A percentile compares a stretch with the other conserved stretches of the same genome.
phyloP scores from a whole-genome alignment of 1,139 yeast species.

The Candida tetrigidarum region DNA sequence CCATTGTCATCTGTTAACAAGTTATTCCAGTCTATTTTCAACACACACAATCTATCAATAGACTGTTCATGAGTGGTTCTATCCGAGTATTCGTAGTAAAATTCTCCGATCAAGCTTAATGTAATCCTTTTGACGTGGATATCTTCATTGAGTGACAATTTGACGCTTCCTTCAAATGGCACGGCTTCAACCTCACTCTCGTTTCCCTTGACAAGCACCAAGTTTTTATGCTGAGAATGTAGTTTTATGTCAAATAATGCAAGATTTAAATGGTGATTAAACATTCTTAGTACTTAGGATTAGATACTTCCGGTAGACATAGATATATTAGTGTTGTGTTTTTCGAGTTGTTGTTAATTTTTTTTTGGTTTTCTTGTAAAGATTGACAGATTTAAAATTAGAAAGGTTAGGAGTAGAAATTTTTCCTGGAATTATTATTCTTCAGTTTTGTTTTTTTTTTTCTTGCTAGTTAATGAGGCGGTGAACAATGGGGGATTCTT shows the following conservation, averaged over 20 bases:
- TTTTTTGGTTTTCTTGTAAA: too few species aligned
- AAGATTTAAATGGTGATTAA: slow-evolving; percentile 27
- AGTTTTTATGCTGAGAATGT: slow-evolving; percentile 56
- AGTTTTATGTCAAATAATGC: slow-evolving; percentile 43
- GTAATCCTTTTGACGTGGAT: slow-evolving; percentile 51
- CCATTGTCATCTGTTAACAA: slow-evolving; percentile 54
- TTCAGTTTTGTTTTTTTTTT: too few species aligned
- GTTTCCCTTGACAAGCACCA: slow-evolving; percentile 57
- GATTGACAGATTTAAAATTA: too few species aligned
- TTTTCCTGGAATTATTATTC: too few species aligned
- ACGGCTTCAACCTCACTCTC: slow-evolving; percentile 60
- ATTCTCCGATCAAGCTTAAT: slow-evolving; percentile 55
- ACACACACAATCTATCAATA: slow-evolving; percentile 50
- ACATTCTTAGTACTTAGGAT: too few species aligned
- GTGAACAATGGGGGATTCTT: too few species aligned
- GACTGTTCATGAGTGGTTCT: slow-evolving; percentile 47
- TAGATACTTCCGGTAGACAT: too few species aligned
- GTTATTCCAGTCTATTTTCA: slow-evolving; percentile 65
- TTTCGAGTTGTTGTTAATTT: too few species aligned
- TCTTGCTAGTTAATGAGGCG: too few species aligned
- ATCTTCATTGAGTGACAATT: slow-evolving; percentile 56
- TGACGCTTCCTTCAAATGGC: slow-evolving; percentile 58
- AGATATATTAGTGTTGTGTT: too few species aligned
- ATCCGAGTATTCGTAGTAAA: slow-evolving; percentile 56
- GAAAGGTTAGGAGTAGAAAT: too few species aligned